A percentile compares a stretch with the other conserved stretches of the same genome.
Evolutionary conservation across 805 yeast species (phyloP).

Genomic region (Babjeviella inositovora): DNA sequence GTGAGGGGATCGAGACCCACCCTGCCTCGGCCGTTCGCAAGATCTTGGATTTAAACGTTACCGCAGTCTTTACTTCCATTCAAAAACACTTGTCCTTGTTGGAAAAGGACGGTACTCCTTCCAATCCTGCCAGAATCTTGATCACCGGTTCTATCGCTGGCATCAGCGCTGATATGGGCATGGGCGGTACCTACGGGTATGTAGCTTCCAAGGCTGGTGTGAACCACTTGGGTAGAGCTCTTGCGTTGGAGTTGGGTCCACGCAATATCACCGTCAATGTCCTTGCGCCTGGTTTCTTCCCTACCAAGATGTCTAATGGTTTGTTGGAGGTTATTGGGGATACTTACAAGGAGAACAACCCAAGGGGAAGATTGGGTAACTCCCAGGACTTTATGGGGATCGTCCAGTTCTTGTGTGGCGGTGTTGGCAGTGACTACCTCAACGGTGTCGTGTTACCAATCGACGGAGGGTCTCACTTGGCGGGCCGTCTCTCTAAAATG

Average conservation of each 20-base stretch:
- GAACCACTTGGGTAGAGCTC: constrained; percentile 44
- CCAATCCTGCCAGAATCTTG: constrained; percentile 48
- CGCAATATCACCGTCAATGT: constrained; percentile 52
- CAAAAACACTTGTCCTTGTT: constrained; percentile 46
- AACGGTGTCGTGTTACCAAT: constrained; percentile 55
- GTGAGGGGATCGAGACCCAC: constrained; percentile 43
- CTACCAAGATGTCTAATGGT: constrained; percentile 61
- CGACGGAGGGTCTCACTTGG: constrained; percentile 51
- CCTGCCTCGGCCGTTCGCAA: constrained; percentile 46
- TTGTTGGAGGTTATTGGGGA: constrained; percentile 34
- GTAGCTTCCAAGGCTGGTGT: constrained; percentile 65
- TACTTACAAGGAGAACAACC: constrained; percentile 28
- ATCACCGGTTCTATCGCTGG: constrained; percentile 59
- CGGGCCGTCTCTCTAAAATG: no score
- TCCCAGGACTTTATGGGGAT: constrained; percentile 42
- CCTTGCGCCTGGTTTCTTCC: constrained; percentile 67
- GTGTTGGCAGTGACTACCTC: constrained; percentile 39
- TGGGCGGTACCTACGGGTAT: constrained; percentile 54
- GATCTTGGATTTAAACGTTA: constrained; percentile 45
- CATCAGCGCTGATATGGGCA: constrained; percentile 16
- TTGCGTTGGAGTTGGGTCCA: constrained; percentile 55
- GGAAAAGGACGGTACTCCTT: constrained; percentile 27
- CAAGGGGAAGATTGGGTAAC: constrained; percentile 45
- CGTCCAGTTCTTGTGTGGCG: constrained; percentile 33
- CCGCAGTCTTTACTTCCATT: constrained; percentile 52